A percentile compares a stretch with the other conserved stretches of the same genome.
These are phyloP conservation scores for Coprinopsis strossmayeri DNA, from an alignment of 768 basidiomycete genomes.

Conservation along the genomic window DNA sequence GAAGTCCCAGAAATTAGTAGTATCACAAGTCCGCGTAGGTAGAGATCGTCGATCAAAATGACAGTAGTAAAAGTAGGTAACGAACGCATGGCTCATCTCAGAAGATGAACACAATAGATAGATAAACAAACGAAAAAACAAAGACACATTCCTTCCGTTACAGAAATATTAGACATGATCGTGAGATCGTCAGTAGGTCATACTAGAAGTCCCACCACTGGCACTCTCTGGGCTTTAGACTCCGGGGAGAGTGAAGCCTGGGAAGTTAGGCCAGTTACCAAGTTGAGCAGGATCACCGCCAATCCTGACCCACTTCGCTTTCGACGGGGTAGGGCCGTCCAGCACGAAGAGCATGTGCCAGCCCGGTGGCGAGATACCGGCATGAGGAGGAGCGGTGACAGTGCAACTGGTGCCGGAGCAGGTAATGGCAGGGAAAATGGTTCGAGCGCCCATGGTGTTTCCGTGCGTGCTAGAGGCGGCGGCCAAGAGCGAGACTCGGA, in stretches of 20 bases:
- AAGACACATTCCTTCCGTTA: background rate
- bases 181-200: constrained; percentile 6
- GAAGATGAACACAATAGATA: too few species aligned
- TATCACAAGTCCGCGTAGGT: too few species aligned
- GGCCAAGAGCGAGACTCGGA: constrained; percentile 61
- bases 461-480: constrained; percentile 17
- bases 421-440: constrained; percentile 67
- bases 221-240: constrained; percentile 30
- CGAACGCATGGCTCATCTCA: background rate
- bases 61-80: background rate
- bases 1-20: too few species aligned
- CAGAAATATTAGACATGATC: background rate
- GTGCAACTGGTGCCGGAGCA: constrained; percentile 67
- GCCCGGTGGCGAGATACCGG: constrained; percentile 61
- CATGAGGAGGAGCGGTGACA: constrained; percentile 71
- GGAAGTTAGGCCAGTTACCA: constrained; percentile 68
- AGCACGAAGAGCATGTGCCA: constrained; percentile 76
- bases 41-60: too few species aligned
- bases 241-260: constrained; percentile 65
- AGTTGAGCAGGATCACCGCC: constrained; percentile 67
- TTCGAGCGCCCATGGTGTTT: constrained; percentile 67
- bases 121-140: background rate
- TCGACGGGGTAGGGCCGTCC: constrained; percentile 74
- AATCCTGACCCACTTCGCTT: constrained; percentile 69
- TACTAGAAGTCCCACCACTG: background rate